Evolutionary conservation across 208 protist genomes (phyloP).

Genomic region (Leishmania tropica): DNA sequence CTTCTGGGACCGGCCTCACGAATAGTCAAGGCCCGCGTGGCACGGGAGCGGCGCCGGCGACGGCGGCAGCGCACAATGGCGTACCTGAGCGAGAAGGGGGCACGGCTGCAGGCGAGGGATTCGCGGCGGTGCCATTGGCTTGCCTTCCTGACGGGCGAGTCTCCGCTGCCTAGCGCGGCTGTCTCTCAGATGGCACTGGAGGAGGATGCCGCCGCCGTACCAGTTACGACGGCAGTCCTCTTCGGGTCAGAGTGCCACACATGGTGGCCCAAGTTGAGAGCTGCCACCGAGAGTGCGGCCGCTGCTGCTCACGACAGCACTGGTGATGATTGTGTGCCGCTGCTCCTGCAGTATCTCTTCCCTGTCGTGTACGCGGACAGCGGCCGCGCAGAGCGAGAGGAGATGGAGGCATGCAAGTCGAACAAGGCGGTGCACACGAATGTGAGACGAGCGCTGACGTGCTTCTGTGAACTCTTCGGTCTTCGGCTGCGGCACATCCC

Average conservation of each 20-base stretch:
- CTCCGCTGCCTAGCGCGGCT: slow-evolving; percentile 20
- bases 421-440: slow-evolving; percentile 34
- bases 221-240: slow-evolving; percentile 46
- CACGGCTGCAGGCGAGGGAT: slow-evolving; percentile 31
- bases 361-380: slow-evolving; percentile 22
- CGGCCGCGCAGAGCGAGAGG: slow-evolving; percentile 9
- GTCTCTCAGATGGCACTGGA: slow-evolving; percentile 13
- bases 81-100: slow-evolving; percentile 41
- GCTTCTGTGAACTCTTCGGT: slow-evolving; percentile 81
- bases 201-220: neutral
- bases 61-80: slow-evolving; percentile 25
- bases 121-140: slow-evolving; percentile 46
- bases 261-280: slow-evolving; percentile 67
- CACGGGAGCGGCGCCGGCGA: slow-evolving; percentile 28
- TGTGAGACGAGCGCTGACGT: slow-evolving; percentile 54
- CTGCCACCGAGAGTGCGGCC: slow-evolving; percentile 29
- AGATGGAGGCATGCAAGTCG: slow-evolving; percentile 36
- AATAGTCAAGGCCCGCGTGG: slow-evolving; percentile 37
- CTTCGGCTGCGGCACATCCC: slow-evolving; percentile 40
- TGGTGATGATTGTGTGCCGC: slow-evolving; percentile 19
- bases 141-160: slow-evolving; percentile 43
- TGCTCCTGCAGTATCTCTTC: slow-evolving; percentile 44
- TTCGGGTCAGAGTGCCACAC: slow-evolving; percentile 74
- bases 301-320: neutral
- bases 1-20: slow-evolving; percentile 54